These are phyloP conservation scores for Alternaria tenuissima DNA, from an alignment of 2,329 filamentous ascomycete genomes.

Conservation along the genomic window DNA sequence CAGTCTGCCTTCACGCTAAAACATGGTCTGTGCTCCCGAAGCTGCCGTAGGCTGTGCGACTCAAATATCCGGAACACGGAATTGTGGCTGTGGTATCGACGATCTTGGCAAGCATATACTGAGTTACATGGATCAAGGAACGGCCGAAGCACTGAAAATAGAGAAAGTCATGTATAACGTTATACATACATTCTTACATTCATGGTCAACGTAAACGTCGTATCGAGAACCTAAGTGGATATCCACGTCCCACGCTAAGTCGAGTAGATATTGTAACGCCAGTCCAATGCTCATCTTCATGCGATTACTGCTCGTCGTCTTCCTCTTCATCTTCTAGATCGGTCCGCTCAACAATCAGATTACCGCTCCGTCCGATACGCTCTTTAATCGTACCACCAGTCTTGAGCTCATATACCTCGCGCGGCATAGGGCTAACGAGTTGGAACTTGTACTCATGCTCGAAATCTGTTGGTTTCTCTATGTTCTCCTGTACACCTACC, in stretches of 20 bases:
- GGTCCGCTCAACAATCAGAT: conserved; percentile 83
- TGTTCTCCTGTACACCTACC: conserved; percentile 43
- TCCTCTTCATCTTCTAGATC: conserved; percentile 65
- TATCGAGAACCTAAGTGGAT: not conserved
- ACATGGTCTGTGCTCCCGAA: conserved; percentile 9
- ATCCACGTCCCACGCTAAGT: conserved; percentile 11
- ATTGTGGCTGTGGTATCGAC: not conserved
- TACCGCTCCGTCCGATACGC: conserved; percentile 81
- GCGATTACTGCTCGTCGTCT: conserved; percentile 38
- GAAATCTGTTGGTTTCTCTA: conserved; percentile 70
- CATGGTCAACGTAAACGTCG: not conserved
- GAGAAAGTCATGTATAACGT: not conserved
- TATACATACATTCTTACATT: not conserved
- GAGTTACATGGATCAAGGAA: not conserved
- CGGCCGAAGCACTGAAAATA: not conserved
- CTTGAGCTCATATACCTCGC: conserved; percentile 78
- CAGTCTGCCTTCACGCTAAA: conserved; percentile 1
- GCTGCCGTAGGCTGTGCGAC: not conserved
- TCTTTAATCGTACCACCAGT: conserved; percentile 71
- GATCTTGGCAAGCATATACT: not conserved
- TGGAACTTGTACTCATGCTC: conserved; percentile 85
- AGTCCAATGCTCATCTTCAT: not conserved
- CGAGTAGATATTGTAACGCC: conserved; percentile 1
- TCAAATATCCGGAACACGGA: not conserved
- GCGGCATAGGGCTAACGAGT: conserved; percentile 84